These are phyloP conservation scores for Prunus davidiana DNA, from an alignment of 306 rosid species.

Conservation along the genomic window DNA sequence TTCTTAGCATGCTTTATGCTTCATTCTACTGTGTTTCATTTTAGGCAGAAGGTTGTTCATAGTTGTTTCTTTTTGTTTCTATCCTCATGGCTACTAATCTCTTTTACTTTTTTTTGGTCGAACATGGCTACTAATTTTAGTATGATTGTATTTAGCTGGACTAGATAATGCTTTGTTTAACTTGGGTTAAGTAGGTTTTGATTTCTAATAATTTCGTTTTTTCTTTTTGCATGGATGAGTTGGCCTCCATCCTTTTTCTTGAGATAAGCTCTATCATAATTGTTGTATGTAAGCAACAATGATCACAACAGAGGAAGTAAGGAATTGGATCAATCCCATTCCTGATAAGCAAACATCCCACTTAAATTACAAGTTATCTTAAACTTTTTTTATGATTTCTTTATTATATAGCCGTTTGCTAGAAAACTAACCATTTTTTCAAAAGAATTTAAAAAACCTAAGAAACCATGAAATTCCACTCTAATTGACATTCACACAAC, in stretches of 20 bases:
- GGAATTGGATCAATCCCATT: too few species aligned
- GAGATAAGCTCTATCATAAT: too few species aligned
- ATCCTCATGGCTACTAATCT: neutral
- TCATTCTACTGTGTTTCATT: neutral
- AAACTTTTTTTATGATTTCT: too few species aligned
- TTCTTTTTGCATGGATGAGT: neutral
- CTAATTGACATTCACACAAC: neutral
- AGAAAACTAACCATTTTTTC: neutral
- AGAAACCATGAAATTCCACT: neutral
- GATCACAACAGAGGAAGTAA: too few species aligned
- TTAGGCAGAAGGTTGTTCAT: neutral
- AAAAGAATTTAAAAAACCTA: neutral
- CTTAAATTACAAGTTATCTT: too few species aligned
- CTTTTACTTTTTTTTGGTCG: too few species aligned
- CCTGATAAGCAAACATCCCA: too few species aligned
- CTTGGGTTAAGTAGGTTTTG: neutral
- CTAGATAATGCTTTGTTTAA: neutral
- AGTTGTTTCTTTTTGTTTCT: neutral
- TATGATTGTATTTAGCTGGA: neutral
- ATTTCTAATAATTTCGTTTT: neutral
- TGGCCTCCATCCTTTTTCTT: too few species aligned
- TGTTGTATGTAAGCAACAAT: too few species aligned
- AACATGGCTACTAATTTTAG: neutral
- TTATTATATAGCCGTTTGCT: too few species aligned
- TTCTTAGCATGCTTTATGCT: conserved; percentile 3